These are phyloP conservation scores for Flammula alnicola DNA, from an alignment of 1,284 basidiomycete genomes.

Conservation along the genomic window DNA sequence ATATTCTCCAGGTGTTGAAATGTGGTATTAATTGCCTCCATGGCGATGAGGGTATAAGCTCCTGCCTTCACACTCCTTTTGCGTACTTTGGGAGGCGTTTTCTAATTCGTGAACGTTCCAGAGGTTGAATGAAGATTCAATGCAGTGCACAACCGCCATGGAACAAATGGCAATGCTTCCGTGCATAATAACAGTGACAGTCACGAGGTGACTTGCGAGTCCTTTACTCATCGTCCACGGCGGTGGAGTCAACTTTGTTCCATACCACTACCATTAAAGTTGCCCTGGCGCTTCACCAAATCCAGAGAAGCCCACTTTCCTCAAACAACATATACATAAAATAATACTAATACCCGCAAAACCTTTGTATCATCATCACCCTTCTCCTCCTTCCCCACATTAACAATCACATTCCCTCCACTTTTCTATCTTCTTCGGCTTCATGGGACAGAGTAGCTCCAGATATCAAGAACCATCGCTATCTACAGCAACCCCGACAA, in stretches of 20 bases:
- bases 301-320: constrained; percentile 5
- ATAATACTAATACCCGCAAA: constrained; percentile 17
- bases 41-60: not conserved
- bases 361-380: constrained; percentile 16
- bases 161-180: no score
- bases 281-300: constrained; percentile 1
- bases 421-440: constrained; percentile 8
- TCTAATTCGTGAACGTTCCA: not conserved
- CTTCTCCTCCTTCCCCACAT: constrained; percentile 9
- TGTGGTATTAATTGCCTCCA: constrained; percentile 19
- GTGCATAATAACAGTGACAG: constrained; percentile 13
- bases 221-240: constrained; percentile 27
- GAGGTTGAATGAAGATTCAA: no score
- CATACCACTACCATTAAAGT: constrained; percentile 14
- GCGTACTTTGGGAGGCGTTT: not conserved
- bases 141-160: no score
- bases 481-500: constrained; percentile 3
- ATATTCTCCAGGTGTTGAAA: constrained; percentile 11
- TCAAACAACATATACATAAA: constrained; percentile 7
- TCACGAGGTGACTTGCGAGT: constrained; percentile 18
- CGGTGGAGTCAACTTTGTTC: constrained; percentile 21
- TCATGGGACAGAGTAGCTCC: constrained; percentile 28
- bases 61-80: not conserved
- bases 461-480: constrained; percentile 16
- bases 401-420: constrained; percentile 8